Base-by-base conservation (phyloP, 192 early-diverging fungal genomes). In the Backusella australiensis region DNA sequence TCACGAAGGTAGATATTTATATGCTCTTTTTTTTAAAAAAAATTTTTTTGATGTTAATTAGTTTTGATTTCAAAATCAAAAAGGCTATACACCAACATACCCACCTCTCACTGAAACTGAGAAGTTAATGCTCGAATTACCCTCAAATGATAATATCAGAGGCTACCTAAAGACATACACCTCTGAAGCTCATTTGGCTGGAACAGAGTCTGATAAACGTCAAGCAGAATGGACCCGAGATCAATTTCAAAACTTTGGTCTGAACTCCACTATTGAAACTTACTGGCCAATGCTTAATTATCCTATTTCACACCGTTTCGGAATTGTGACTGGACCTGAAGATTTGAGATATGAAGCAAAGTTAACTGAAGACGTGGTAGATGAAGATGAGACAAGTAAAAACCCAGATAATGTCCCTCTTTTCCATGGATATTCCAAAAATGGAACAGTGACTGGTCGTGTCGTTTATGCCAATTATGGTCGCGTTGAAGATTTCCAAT, bases 401-500 rank as follows among this genome's bases (percentile, higher is more conserved):
- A 67, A 76, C 44, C 84, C 89, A 46, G 82, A 91, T 59, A 85
- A 77, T 49, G 79, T 91, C 6, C 90, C 89, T 4, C 82, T 89
- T 14, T 92, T 92, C 78, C 90, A 90, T 71, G 90, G 75, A 39
- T 88, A 87, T 72, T 85, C 89, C 26, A 86, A 85, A 14, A 82
- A 85, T 21, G 90, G 89, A 26, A 88, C 87, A 38, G 86, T 88
- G 19, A 88, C 87, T 21, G 89, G 85, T 1, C 82, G 76, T 66
- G 74, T 92, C 2, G 85, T 92, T 4, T 92, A 92, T 78, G 91
- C 90, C 21, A 90, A 91, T 79, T 92, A 90, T 73, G 90, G 91
- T 74, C 71, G 79, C 23, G 46, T 77, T 9, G 82, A 85, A 73
- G 91, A 92, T 81, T 91, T 90, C 75, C 69, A 75, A 34, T 80